phyloP scores from a whole-genome alignment of 1,284 basidiomycete species.

The Pholiota adiposa region DNA sequence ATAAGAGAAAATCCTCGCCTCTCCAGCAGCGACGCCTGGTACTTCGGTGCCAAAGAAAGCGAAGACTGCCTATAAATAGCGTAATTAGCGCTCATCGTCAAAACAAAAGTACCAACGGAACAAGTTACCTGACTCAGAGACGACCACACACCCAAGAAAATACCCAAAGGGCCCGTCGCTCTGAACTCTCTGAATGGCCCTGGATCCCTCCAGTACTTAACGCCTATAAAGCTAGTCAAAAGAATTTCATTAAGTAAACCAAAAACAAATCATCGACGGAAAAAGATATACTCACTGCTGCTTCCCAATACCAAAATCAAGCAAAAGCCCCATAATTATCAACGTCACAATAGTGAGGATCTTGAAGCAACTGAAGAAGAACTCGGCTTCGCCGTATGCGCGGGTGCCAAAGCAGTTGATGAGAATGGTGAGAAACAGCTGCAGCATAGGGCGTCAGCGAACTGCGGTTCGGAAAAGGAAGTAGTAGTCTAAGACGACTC shows the following conservation, averaged over 20 bases:
- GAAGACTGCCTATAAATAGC: constrained; percentile 18
- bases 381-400: constrained; percentile 25
- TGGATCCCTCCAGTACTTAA: constrained; percentile 18
- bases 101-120: neutral
- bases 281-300: constrained; percentile 12
- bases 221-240: constrained; percentile 18
- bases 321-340: constrained; percentile 17
- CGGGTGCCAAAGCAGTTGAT: constrained; percentile 25
- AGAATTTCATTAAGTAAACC: neutral
- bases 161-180: constrained; percentile 14
- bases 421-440: constrained; percentile 20
- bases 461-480: neutral
- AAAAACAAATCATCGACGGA: neutral
- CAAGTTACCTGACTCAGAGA: constrained; percentile 17
- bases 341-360: constrained; percentile 21
- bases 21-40: constrained; percentile 20
- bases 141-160: constrained; percentile 19
- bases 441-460: no score
- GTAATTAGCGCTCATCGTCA: neutral
- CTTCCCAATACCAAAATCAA: constrained; percentile 18
- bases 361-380: constrained; percentile 24
- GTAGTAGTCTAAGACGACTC: neutral
- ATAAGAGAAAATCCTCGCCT: constrained; percentile 5
- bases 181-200: constrained; percentile 18
- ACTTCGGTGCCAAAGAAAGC: constrained; percentile 22